These are phyloP conservation scores for Ophiostoma sp. DNA, from an alignment of 2,329 filamentous ascomycete species.

Conservation along the genomic window DNA sequence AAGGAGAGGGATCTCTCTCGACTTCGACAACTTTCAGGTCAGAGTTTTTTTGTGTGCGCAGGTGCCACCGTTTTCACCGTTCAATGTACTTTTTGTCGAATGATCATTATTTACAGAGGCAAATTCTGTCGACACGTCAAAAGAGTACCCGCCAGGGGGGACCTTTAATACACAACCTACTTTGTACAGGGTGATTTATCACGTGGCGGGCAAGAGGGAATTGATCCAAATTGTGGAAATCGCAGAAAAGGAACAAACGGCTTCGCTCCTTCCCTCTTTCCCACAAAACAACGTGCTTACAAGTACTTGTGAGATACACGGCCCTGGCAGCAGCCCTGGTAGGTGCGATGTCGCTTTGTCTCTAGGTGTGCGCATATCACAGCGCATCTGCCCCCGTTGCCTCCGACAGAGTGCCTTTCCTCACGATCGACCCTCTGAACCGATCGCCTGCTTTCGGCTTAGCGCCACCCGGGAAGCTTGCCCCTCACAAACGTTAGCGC, in stretches of 20 bases:
- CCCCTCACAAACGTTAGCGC: slow-evolving; percentile 2
- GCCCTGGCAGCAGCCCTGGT: background rate
- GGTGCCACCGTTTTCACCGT: too few species aligned
- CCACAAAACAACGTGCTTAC: slow-evolving; percentile 3
- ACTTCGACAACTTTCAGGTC: too few species aligned
- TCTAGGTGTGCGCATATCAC: background rate
- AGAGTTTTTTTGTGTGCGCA: too few species aligned
- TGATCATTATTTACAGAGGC: too few species aligned
- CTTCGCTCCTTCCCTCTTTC: background rate
- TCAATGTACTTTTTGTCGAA: too few species aligned
- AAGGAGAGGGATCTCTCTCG: too few species aligned
- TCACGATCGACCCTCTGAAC: slow-evolving; percentile 20
- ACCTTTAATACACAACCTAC: too few species aligned
- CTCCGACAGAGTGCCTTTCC: background rate
- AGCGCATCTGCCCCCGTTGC: background rate
- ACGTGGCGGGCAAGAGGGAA: slow-evolving; percentile 8
- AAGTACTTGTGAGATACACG: background rate
- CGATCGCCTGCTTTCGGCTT: slow-evolving; percentile 16
- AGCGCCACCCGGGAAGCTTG: slow-evolving; percentile 19
- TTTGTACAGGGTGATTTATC: background rate
- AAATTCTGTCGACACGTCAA: too few species aligned
- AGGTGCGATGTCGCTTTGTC: background rate
- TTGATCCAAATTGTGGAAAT: background rate
- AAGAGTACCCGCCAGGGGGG: too few species aligned
- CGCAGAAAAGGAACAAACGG: slow-evolving; percentile 4